A percentile compares a stretch with the other conserved stretches of the same genome.
Conservation (phyloP, 768 basidiomycete genomes). For the Mycena galopus region DNA sequence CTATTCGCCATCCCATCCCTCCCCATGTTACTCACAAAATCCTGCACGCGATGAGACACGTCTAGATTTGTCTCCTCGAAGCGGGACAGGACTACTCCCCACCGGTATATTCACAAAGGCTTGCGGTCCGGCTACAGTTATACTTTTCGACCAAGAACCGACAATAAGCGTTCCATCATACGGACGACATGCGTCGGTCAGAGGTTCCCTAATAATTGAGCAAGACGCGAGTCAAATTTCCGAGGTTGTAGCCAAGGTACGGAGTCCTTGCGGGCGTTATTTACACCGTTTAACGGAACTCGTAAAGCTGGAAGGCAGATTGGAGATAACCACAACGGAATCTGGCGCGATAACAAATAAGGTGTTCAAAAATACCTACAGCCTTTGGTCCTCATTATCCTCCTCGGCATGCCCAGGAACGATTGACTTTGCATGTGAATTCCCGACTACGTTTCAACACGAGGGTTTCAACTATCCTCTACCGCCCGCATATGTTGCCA, state of each 20-base stretch:
- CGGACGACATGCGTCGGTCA: constrained; percentile 5
- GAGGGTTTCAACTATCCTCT: constrained; percentile 14
- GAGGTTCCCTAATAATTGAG: constrained; percentile 26
- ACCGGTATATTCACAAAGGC: constrained; percentile 31
- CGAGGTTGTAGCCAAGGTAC: constrained; percentile 25
- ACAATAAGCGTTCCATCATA: constrained; percentile 12
- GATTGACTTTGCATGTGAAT: constrained; percentile 15
- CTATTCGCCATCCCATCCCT: not conserved
- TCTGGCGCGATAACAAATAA: constrained; percentile 10
- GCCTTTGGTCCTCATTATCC: constrained; percentile 24
- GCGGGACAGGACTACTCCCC: constrained; percentile 6
- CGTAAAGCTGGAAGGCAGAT: constrained; percentile 24
- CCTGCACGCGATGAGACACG: constrained; percentile 31
- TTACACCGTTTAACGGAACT: not conserved
- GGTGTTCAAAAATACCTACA: not conserved
- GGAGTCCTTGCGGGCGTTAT: not conserved
- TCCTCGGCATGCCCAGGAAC: constrained; percentile 21
- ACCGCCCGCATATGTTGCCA: constrained; percentile 28
- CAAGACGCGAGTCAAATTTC: constrained; percentile 17
- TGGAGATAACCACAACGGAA: constrained; percentile 24
- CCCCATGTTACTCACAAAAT: constrained; percentile 32
- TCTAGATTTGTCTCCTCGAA: constrained; percentile 22
- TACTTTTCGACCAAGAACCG: constrained; percentile 28
- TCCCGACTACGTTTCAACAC: constrained; percentile 23
- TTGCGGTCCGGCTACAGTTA: constrained; percentile 25